Conservation (phyloP, 768 basidiomycete genomes). For the Russula lepida region DNA sequence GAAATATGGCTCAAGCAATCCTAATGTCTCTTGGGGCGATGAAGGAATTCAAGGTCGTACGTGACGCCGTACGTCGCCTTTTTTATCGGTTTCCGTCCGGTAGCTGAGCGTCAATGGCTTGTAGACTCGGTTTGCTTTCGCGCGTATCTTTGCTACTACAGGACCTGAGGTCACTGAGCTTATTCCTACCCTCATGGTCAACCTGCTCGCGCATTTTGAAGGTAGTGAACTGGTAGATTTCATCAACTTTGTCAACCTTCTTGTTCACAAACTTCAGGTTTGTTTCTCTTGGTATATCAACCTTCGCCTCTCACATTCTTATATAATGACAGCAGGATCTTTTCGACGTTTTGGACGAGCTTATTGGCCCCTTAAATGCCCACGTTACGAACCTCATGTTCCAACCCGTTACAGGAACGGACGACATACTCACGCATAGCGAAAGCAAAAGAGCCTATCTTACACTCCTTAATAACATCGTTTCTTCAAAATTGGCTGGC, state of each 20-base stretch:
- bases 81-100: not conserved
- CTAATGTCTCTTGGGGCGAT: constrained; percentile 81
- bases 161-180: constrained; percentile 79
- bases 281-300: constrained; percentile 4
- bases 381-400: constrained; percentile 74
- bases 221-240: constrained; percentile 91
- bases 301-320: not conserved
- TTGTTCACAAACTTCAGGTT: constrained; percentile 89
- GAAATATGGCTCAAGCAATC: constrained; percentile 78
- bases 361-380: constrained; percentile 76
- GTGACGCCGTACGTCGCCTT: constrained; percentile 71
- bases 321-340: constrained; percentile 57
- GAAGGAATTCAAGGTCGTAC: constrained; percentile 77
- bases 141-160: constrained; percentile 83
- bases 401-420: constrained; percentile 79
- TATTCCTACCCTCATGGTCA: constrained; percentile 83
- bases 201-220: constrained; percentile 87
- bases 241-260: constrained; percentile 85
- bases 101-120: constrained; percentile 2
- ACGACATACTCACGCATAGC: constrained; percentile 68
- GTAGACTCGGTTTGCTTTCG: constrained; percentile 89
- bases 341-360: constrained; percentile 81
- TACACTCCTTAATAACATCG: constrained; percentile 67
- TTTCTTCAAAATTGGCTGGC: constrained; percentile 70
- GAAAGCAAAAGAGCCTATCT: constrained; percentile 90